Evolutionary conservation across 2,329 filamentous ascomycete species (phyloP), one percentile per base, ranked within the genome.

Genomic region (Curvularia verruculosa): DNA sequence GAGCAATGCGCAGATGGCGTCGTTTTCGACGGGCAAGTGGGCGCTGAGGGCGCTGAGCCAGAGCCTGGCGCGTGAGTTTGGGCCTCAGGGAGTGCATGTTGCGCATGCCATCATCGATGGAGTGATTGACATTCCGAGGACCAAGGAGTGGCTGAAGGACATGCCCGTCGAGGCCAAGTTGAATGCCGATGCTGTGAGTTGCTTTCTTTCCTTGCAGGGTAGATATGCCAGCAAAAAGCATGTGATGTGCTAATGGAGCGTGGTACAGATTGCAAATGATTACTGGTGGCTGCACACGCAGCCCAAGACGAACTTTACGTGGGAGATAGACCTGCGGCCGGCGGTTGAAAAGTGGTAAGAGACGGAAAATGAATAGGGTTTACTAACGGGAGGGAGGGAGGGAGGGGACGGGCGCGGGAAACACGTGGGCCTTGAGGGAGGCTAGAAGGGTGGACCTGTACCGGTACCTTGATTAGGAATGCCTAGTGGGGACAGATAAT

Each of bases 201-300:
- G 6, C 13, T 24, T 18, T 18, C 12, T 26, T 13, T 31, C 19
- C 18, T n/a, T n/a, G n/a, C 8, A 10, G 15, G 31, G 28, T 15
- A 24, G n/a, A 18, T 24, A 15, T 8, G 13, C 34, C 3, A 12
- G 18, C n/a, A 41, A 41, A 15, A 24, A 24, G 21, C 19, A 24
- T 41, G 12, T 19, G 19, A 24, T 19, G 6, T 41, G 37, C 55
- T 61, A 36, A 60, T 44, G 15, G n/a, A 6, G 5, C 3, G 9
- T 18, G 4, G 4, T 44, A 36, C 58, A 94, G 87, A 96, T 96
- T 81, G 92, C 92, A 10, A 91, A 96, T 63, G 85, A 86, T 10
- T 96, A 96, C 70, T 96, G 91, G 91, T 81, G 88, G 71, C 73
- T 96, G 68, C 92, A 96, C 71, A 89, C 87, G 0, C 92, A 96